Evolutionary conservation across 352 stramenopile genomes (phyloP), one percentile per base, ranked within the genome.

Genomic region (Sclerospora graminicola): DNA sequence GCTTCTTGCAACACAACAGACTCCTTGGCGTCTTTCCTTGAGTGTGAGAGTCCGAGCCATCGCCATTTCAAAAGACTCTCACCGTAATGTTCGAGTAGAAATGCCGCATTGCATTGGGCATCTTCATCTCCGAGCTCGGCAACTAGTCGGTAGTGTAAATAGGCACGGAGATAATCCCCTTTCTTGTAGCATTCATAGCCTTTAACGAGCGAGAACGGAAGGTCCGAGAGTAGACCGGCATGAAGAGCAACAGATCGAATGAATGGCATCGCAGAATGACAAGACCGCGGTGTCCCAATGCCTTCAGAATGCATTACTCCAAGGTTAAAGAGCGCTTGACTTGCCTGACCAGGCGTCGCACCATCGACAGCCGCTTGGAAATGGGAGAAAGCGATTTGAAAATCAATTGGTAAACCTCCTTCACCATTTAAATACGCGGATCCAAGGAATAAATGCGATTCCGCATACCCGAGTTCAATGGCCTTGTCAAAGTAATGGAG

Each of bases 281-380:
- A 90, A 7, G 67, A 79, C 11, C 46, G 46, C 8, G 58, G 48
- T 4, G 68, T 83, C 2, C 75, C 75, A 14, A 76, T 51, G 20
- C 74, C 78, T 18, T 52, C 60, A 42, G 69, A 88, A 45, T 88
- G 67, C 78, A 90, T 79, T 26, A 85, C 60, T 2, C 66, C 78
- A n/a, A 88, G 44, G 34, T 87, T 84, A 45, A 85, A 83, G 10
- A 82, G 31, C 9, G 73, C 57, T 33, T 81, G 69, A 23, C 60
- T 77, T 5, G 70, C 82, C 39, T 75, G 41, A 0, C 60, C 62
- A 19, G 50, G 21, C 21, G 21, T 55, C 0, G 68, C 51, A 8
- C 48, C 57, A 42, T 59, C 41, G n/a, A 63, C 63, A n/a, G 78
- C 78, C 11, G 72, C 50, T 26, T 60, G 43, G 33, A 85, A 88